Percentiles rank a stretch among this genome's conserved stretches.
Conservation (phyloP, 139 green algal species). For the Chlorella sp. region DNA sequence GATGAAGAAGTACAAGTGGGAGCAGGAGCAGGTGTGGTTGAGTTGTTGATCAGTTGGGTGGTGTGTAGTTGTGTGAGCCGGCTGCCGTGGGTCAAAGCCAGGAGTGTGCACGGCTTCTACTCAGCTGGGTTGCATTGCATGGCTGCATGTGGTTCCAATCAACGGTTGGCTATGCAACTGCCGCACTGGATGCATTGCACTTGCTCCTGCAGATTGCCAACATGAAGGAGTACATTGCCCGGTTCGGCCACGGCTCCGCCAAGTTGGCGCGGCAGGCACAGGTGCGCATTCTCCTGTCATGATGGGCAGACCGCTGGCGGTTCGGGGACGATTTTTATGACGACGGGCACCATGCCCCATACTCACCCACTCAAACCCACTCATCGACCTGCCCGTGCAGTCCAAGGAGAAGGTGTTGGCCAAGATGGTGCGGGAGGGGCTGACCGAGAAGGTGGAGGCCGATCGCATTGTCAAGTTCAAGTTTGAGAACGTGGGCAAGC, state of each 20-base stretch:
- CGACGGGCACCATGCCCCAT: neutral
- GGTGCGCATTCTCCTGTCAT: too few relatives aligned
- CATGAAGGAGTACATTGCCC: conserved; percentile 94
- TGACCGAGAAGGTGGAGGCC: conserved; percentile 84
- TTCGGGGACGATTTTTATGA: too few relatives aligned
- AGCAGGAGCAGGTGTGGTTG: conserved; percentile 51
- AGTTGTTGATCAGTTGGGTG: too few relatives aligned
- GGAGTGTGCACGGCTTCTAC: too few relatives aligned
- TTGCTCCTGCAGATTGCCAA: conserved; percentile 48
- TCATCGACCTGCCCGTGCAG: conserved; percentile 57
- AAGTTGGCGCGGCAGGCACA: conserved; percentile 94
- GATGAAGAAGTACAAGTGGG: conserved; percentile 94
- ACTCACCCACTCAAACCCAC: neutral
- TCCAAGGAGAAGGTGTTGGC: conserved; percentile 96
- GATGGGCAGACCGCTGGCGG: too few relatives aligned
- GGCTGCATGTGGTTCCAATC: too few relatives aligned
- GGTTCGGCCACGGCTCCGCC: conserved; percentile 90
- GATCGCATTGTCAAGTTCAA: conserved; percentile 85
- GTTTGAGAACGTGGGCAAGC: conserved; percentile 92
- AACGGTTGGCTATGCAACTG: too few relatives aligned
- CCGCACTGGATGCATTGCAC: too few relatives aligned
- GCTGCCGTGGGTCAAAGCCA: too few relatives aligned
- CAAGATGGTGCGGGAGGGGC: conserved; percentile 92
- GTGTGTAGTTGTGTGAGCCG: too few relatives aligned
- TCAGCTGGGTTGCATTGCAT: too few relatives aligned